These are phyloP conservation scores for Priceomyces melissophilus DNA, from an alignment of 805 yeast genomes.

Conservation along the genomic window DNA sequence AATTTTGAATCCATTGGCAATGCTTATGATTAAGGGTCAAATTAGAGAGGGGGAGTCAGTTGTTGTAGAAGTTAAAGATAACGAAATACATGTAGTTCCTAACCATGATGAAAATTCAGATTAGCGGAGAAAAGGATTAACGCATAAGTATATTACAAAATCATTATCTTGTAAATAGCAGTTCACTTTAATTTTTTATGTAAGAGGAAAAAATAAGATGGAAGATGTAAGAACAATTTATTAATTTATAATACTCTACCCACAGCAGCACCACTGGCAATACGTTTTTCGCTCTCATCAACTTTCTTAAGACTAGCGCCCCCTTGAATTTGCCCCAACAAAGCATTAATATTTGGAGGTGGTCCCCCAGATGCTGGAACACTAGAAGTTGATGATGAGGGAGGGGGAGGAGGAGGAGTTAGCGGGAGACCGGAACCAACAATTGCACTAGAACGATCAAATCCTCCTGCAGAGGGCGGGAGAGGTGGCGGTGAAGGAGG, in stretches of 20 bases:
- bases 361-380: slow-evolving; percentile 14
- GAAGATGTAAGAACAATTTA: no score
- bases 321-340: slow-evolving; percentile 54
- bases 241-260: slow-evolving; percentile 45
- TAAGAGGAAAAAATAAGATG: neutral
- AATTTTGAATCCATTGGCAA: slow-evolving; percentile 86
- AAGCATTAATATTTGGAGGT: slow-evolving; percentile 40
- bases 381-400: slow-evolving; percentile 25
- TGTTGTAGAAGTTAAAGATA: slow-evolving; percentile 21
- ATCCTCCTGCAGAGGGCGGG: slow-evolving; percentile 15
- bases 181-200: neutral
- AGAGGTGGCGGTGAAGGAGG: slow-evolving; percentile 27
- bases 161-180: slow-evolving; percentile 5
- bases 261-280: slow-evolving; percentile 43
- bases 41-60: slow-evolving; percentile 43
- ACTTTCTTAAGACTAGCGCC: slow-evolving; percentile 54
- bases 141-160: neutral
- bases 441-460: no score
- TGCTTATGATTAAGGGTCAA: slow-evolving; percentile 74
- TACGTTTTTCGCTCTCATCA: slow-evolving; percentile 43
- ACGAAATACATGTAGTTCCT: slow-evolving; percentile 25
- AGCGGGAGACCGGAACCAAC: slow-evolving; percentile 8
- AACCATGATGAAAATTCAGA: slow-evolving; percentile 21
- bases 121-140: neutral
- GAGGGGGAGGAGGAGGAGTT: slow-evolving; percentile 24